phyloP scores from a whole-genome alignment of 1,284 basidiomycete genomes.

The Pseudozyma hubeiensis region DNA sequence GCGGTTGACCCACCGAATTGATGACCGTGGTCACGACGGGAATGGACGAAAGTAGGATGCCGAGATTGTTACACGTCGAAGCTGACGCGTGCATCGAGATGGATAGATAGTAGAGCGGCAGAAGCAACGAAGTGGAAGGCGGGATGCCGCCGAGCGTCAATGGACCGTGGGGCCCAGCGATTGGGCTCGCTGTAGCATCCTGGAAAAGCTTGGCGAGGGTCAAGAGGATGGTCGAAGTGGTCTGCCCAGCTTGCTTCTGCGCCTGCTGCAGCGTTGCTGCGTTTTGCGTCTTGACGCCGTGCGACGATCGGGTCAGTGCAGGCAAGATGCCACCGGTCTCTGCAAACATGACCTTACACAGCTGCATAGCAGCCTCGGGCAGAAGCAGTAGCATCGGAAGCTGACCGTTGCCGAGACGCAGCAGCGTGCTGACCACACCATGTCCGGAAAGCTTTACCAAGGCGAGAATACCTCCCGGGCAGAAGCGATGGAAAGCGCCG shows the following conservation, averaged over 20 bases:
- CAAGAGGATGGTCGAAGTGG: constrained; percentile 74
- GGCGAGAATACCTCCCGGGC: constrained; percentile 58
- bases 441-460: constrained; percentile 60
- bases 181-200: constrained; percentile 68
- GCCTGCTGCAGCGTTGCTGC: constrained; percentile 55
- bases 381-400: constrained; percentile 60
- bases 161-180: constrained; percentile 46
- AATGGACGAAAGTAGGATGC: constrained; percentile 74
- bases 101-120: constrained; percentile 75
- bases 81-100: constrained; percentile 74
- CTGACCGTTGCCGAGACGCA: constrained; percentile 58
- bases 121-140: constrained; percentile 71
- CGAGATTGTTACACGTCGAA: constrained; percentile 76
- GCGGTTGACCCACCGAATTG: constrained; percentile 65
- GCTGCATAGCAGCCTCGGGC: constrained; percentile 51
- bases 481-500: constrained; percentile 51
- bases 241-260: constrained; percentile 68
- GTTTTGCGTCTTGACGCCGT: constrained; percentile 10
- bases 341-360: constrained; percentile 55
- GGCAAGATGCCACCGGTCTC: constrained; percentile 55
- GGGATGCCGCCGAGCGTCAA: constrained; percentile 69
- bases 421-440: constrained; percentile 42
- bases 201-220: constrained; percentile 75
- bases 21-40: constrained; percentile 64
- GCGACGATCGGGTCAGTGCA: constrained; percentile 26